Evolutionary conservation across 1,139 yeast genomes (phyloP), one percentile per base, ranked within the genome.

Genomic region (Lipomyces yarrowii): DNA sequence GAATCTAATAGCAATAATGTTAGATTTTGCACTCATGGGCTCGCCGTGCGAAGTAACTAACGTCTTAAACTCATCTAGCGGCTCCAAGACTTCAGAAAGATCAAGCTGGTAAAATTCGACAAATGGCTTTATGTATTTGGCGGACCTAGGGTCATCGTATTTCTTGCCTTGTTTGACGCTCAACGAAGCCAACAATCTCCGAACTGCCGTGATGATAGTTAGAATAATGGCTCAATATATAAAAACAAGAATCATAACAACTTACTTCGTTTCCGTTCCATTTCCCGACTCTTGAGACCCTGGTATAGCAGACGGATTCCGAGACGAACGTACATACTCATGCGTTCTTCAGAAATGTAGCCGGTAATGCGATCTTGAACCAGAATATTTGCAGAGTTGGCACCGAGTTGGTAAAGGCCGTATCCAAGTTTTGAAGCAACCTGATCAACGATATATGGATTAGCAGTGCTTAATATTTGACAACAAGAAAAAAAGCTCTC

Each of bases 341-440:
- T 94, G 73, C 92, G 91, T 74, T 94, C 99, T 75, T 94, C 98
- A 75, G 90, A 79, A 21, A 94, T 86, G 61, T 90, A 84, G 0
- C 99, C 99, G 0, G 97, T 89, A 54, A 84, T 82, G 70, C 99
- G 82, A 77, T 94, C 98, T 76, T 94, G 98, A 2, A 94, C 98
- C 63, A 94, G 80, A 55, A 94, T 94, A 74, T 93, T 93, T 15
- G 98, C 99, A 59, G 96, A 91, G 74, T 93, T 91, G 52, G 92
- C 89, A 0, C 99, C 99, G 39, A 93, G 79, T 60, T 88, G 86
- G 75, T 92, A 90, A 72, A 89, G 89, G 0, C 99, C 99, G 75
- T 91, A 92, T 0, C 96, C 90, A 59, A 94, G 80, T 74, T 91
- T 93, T 64, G 92, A 89, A 67, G 92, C 80, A 2, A 90, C 63